phyloP scores from a whole-genome alignment of 2,329 filamentous ascomycete species.

The Arthroderma sp. region DNA sequence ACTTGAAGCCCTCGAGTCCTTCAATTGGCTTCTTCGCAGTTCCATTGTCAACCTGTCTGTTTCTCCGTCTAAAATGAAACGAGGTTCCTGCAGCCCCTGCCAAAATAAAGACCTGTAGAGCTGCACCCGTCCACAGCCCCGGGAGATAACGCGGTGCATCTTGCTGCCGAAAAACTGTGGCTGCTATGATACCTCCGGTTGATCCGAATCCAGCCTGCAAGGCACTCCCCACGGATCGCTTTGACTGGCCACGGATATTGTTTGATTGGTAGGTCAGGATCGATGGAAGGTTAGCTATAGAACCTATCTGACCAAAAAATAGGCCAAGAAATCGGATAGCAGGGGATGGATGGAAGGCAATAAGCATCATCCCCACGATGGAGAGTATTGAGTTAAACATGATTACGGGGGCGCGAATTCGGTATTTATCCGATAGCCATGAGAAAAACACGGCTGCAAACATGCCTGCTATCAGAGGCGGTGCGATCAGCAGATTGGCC shows the following conservation, averaged over 20 bases:
- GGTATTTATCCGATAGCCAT: conserved; percentile 18
- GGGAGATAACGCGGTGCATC: conserved; percentile 11
- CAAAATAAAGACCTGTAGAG: conserved; percentile 6
- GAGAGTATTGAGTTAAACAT: conserved; percentile 15
- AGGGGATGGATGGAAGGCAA: conserved; percentile 14
- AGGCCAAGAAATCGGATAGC: conserved; percentile 17
- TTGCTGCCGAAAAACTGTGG: conserved; percentile 47
- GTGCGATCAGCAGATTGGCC: conserved; percentile 18
- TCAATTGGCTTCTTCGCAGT: conserved; percentile 6
- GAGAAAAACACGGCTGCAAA: conserved; percentile 14
- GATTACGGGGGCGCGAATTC: conserved; percentile 16
- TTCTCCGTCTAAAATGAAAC: conserved; percentile 4
- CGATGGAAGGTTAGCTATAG: conserved; percentile 19
- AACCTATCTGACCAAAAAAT: conserved; percentile 19
- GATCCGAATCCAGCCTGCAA: conserved; percentile 61
- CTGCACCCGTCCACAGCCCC: conserved; percentile 7
- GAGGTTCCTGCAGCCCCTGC: conserved; percentile 1
- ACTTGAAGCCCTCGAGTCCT: conserved; percentile 8
- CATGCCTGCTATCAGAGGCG: conserved; percentile 16
- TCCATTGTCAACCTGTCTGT: conserved; percentile 8
- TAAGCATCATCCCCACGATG: conserved; percentile 17
- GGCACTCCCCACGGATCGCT: conserved; percentile 61
- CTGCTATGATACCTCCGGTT: conserved; percentile 58
- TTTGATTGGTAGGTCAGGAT: conserved; percentile 22
- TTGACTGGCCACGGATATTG: conserved; percentile 53